Conservation (phyloP, 139 green algal species). For the Microglena sp. region DNA sequence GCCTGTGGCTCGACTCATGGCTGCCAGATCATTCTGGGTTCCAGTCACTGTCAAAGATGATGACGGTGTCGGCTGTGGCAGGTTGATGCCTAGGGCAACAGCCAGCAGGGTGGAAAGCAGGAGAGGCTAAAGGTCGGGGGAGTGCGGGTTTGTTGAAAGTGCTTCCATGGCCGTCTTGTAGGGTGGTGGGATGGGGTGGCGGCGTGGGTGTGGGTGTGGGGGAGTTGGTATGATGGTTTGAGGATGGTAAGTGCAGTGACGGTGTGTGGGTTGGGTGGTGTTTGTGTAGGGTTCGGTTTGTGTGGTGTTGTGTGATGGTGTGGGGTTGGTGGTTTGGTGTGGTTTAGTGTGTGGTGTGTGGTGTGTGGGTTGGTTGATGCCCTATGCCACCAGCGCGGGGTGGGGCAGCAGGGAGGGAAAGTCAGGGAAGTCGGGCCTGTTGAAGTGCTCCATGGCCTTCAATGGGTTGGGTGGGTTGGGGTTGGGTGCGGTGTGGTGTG, state of each 20-base stretch:
- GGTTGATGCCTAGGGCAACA: conserved; percentile 80
- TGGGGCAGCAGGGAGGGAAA: conserved; percentile 94
- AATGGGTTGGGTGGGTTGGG: not conserved
- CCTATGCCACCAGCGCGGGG: conserved; percentile 5
- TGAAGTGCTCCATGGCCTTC: conserved; percentile 93
- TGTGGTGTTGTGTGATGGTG: not conserved
- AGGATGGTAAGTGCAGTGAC: not conserved
- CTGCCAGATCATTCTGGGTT: too few relatives aligned
- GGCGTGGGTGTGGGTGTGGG: not conserved
- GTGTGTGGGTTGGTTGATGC: conserved; percentile 6
- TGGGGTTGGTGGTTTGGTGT: not conserved
- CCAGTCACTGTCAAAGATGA: too few relatives aligned
- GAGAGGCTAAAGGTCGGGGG: not conserved
- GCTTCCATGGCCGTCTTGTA: not conserved
- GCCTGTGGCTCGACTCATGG: too few relatives aligned
- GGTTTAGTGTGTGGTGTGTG: not conserved
- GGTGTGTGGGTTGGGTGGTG: not conserved
- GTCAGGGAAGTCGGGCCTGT: conserved; percentile 65
- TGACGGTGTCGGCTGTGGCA: conserved; percentile 86
- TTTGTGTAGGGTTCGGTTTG: not conserved
- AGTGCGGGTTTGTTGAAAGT: not conserved
- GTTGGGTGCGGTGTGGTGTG: too few relatives aligned
- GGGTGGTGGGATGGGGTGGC: not conserved
- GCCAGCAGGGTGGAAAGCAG: conserved; percentile 11
- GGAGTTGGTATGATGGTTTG: not conserved